Base-by-base conservation (phyloP, 2,329 filamentous ascomycete genomes). In the Alternaria tenuissima region DNA sequence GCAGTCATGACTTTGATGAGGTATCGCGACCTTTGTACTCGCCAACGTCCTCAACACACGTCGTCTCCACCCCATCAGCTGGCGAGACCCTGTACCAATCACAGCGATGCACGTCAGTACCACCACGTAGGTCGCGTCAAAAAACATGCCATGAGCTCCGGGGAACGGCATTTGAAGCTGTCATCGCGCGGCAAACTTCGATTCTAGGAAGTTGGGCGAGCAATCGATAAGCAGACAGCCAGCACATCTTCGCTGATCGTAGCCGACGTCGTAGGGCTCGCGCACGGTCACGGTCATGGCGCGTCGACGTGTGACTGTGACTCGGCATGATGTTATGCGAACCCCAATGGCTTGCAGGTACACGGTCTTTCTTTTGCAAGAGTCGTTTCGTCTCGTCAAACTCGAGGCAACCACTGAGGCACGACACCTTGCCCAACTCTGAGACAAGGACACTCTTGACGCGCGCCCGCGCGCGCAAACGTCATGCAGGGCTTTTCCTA, bases 291-390 rank as follows among this genome's bases (percentile, higher is more conserved):
- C 46, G 55, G 39, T 18, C 46, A 39, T 39, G 46, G 48, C 59
- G 55, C 59, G 59, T 59, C 41, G 57, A 60, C 42, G 47, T 60
- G 59, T 55, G 57, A 64, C 65, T 60, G 59, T 55, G 57, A 64
- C 65, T 69, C 64, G 63, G 61, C 58, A 61, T 65, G 52, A 49
- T 38, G n/a, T 57, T 32, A 67, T 67, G 62, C 62, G 64, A 61
- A 67, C 63, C 41, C 64, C 59, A 60, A 67, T 62, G 51, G 67
- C 52, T 59, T 65, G 61, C 64, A 67, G 61, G 52, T 52, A 65
- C 60, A 48, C 34, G 49, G 38, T 18, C 57, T 55, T 57, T 57
- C 32, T 46, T 52, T 30, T 43, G 44, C 46, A 52, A 52, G 61
- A 39, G 32, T 62, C 61, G 66, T 69, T 67, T 68, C 63, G 65